These are phyloP conservation scores for Lichenothelia convexa DNA, from an alignment of 495 filamentous ascomycete species.

Conservation along the genomic window DNA sequence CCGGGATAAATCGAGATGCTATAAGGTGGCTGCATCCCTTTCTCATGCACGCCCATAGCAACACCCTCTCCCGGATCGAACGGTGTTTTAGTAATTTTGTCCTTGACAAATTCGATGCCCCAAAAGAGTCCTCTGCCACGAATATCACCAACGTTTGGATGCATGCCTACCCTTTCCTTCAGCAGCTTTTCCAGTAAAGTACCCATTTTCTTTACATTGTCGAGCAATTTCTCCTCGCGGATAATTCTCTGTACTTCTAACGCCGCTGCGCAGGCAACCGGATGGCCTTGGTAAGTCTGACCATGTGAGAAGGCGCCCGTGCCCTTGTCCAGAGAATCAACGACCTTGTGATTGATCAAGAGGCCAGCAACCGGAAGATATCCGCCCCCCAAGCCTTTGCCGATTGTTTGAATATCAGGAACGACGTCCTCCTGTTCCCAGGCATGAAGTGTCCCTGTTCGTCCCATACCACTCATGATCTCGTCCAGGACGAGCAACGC, in stretches of 20 bases:
- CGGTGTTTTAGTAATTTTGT: conserved; percentile 35
- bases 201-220: conserved; percentile 31
- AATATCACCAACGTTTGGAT: conserved; percentile 45
- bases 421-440: conserved; percentile 23
- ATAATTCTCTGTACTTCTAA: conserved; percentile 36
- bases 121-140: conserved; percentile 49
- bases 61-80: conserved; percentile 21
- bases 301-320: conserved; percentile 31
- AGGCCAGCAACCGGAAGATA: conserved; percentile 25
- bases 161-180: conserved; percentile 24
- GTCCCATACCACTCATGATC: conserved; percentile 27
- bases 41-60: conserved; percentile 18
- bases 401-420: conserved; percentile 26
- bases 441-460: conserved; percentile 23
- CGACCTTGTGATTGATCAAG: conserved; percentile 19
- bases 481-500: conserved; percentile 29
- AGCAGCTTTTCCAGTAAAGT: conserved; percentile 25
- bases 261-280: conserved; percentile 36
- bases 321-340: conserved; percentile 18
- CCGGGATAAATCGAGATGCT: conserved; percentile 54
- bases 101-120: conserved; percentile 42
- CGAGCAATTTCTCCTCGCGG: conserved; percentile 26
- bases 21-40: conserved; percentile 23
- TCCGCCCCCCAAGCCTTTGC: conserved; percentile 25
- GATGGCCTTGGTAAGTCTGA: conserved; percentile 43